phyloP scores from a whole-genome alignment of 208 protist genomes.

The Naegleria gruberi region DNA sequence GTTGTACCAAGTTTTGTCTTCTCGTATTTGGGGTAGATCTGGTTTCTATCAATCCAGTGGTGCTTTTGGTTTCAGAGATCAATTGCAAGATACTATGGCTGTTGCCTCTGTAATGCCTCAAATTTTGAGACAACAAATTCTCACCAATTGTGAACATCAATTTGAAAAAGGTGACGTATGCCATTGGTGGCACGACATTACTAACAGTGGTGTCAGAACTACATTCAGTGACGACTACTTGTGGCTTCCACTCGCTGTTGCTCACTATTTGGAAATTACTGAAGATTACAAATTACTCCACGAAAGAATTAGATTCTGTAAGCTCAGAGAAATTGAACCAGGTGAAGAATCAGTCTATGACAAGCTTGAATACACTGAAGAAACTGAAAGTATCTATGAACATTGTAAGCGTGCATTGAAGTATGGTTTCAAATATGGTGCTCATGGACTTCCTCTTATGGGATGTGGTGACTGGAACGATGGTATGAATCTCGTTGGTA shows the following conservation, averaged over 20 bases:
- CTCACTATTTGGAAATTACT: neutral
- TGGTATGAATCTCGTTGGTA: slow-evolving; percentile 26
- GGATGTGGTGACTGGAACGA: slow-evolving; percentile 31
- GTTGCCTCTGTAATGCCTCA: neutral
- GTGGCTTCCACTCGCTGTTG: slow-evolving; percentile 17
- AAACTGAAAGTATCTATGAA: neutral
- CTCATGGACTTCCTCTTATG: slow-evolving; percentile 24
- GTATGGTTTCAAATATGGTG: slow-evolving; percentile 22
- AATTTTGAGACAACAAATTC: slow-evolving; percentile 2
- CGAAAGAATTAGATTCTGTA: neutral
- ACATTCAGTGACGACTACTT: slow-evolving; percentile 14
- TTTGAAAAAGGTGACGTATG: slow-evolving; percentile 16
- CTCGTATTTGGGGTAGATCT: slow-evolving; percentile 16
- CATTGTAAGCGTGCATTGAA: neutral
- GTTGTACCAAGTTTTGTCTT: neutral
- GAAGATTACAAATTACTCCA: neutral
- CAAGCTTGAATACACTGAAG: neutral
- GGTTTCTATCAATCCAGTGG: slow-evolving; percentile 20
- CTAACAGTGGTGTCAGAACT: slow-evolving; percentile 10
- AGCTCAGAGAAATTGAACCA: neutral
- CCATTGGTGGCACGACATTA: slow-evolving; percentile 15
- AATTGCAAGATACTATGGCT: neutral
- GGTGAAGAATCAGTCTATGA: slow-evolving; percentile 18
- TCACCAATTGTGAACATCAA: slow-evolving; percentile 17
- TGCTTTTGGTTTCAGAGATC: slow-evolving; percentile 25